phyloP scores from a whole-genome alignment of 2,329 filamentous ascomycete species.

The Fusarium sp. region DNA sequence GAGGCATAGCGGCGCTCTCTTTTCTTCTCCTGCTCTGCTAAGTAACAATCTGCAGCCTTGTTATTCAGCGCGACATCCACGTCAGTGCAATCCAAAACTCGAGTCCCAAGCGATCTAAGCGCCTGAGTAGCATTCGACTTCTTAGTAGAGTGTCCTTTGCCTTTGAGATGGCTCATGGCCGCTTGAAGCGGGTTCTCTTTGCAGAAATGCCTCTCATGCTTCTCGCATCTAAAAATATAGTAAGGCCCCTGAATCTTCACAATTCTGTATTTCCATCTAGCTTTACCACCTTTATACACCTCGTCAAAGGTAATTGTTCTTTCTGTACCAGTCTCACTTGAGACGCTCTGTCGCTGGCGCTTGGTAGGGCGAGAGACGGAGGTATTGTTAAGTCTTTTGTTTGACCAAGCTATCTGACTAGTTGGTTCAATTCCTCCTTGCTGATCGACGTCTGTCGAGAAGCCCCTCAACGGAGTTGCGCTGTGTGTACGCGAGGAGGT shows the following conservation, averaged over 20 bases:
- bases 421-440: rapidly evolving
- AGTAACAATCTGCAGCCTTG: rapidly evolving
- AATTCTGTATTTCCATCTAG: not conserved
- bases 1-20: not conserved
- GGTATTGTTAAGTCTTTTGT: rapidly evolving
- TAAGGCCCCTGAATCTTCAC: rapidly evolving
- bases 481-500: not conserved
- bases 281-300: rapidly evolving
- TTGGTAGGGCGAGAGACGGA: rapidly evolving
- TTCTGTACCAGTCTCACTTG: rapidly evolving
- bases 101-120: not conserved
- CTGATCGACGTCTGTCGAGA: not conserved
- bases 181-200: rapidly evolving
- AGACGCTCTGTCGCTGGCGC: not conserved
- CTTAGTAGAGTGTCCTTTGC: not conserved
- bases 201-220: rapidly evolving
- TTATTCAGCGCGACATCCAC: rapidly evolving
- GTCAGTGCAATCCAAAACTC: rapidly evolving
- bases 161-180: not conserved
- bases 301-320: rapidly evolving
- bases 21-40: not conserved
- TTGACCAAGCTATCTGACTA: rapidly evolving
- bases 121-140: rapidly evolving
- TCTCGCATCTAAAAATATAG: not conserved
- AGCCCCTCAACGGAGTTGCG: rapidly evolving